Conservation (phyloP, 2,329 filamentous ascomycete species). For the Colletotrichum paranaense region DNA sequence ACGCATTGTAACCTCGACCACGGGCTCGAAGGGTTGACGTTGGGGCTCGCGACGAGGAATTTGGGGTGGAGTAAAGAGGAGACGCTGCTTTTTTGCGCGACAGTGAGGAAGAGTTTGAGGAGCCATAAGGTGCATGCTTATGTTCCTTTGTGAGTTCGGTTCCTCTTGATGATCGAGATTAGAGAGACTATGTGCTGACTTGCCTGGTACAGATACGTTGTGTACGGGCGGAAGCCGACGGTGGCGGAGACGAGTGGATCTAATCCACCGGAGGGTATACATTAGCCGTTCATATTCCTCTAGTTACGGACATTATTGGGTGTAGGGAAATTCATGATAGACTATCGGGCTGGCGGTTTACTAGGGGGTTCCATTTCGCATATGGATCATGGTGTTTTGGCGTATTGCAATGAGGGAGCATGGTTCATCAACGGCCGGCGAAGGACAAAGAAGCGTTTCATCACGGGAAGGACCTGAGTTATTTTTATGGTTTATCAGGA, state of each 20-base stretch:
- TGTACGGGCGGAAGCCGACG: conserved; percentile 31
- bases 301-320: too few relatives aligned
- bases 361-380: not conserved
- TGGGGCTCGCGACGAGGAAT: conserved; percentile 50
- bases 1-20: conserved; percentile 43
- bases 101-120: conserved; percentile 40
- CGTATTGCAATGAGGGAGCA: not conserved
- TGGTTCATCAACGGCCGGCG: not conserved
- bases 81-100: conserved; percentile 39
- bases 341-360: not conserved
- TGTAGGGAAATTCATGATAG: not conserved
- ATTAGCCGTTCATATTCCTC: not conserved
- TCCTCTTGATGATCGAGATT: not conserved
- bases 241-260: not conserved
- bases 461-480: not conserved
- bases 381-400: not conserved
- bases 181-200: not conserved
- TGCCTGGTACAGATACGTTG: conserved; percentile 14
- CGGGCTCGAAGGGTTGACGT: conserved; percentile 48
- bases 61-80: conserved; percentile 49
- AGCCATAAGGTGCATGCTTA: conserved; percentile 43
- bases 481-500: too few relatives aligned
- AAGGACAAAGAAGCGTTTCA: not conserved
- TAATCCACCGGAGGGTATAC: not conserved
- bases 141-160: conserved; percentile 30